phyloP scores from a whole-genome alignment of 257 asterid genomes.

The Asclepias syriaca region DNA sequence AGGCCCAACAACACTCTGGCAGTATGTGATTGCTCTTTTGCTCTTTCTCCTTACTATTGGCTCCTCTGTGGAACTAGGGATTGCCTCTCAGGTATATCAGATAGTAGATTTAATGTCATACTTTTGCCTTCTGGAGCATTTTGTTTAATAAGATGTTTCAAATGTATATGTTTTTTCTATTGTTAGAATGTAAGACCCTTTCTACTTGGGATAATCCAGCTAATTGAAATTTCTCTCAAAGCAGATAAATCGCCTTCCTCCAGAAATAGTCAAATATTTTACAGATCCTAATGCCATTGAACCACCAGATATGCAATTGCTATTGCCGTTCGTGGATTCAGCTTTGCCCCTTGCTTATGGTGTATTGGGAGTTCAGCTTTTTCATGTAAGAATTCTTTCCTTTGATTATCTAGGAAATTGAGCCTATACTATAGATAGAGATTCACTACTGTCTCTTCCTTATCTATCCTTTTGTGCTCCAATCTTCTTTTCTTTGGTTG shows the following conservation, averaged over 20 bases:
- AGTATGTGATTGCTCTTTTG: constrained; percentile 81
- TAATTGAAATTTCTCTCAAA: constrained; percentile 18
- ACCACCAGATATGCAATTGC: constrained; percentile 90
- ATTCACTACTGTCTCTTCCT: too few relatives aligned
- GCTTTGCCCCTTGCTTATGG: constrained; percentile 94
- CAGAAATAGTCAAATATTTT: constrained; percentile 82
- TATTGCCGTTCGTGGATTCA: constrained; percentile 79
- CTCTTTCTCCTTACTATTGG: constrained; percentile 83
- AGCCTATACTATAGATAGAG: not conserved
- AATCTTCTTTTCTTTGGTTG: not conserved
- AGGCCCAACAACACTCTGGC: constrained; percentile 87
- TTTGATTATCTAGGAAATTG: not conserved
- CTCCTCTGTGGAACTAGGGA: constrained; percentile 87
- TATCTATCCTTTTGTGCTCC: not conserved
- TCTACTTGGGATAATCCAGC: constrained; percentile 11
- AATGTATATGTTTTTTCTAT: not conserved
- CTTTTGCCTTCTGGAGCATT: not conserved
- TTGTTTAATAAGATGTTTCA: not conserved
- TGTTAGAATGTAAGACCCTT: not conserved
- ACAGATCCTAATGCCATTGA: constrained; percentile 91
- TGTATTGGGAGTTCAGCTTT: constrained; percentile 72
- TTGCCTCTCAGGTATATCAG: constrained; percentile 76
- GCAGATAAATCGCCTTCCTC: constrained; percentile 86
- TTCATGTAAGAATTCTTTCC: constrained; percentile 57
- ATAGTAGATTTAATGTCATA: constrained; percentile 5